Evolutionary conservation across 2,329 filamentous ascomycete species (phyloP), one percentile per base, ranked within the genome.

Genomic region (Aspergillus sp.): DNA sequence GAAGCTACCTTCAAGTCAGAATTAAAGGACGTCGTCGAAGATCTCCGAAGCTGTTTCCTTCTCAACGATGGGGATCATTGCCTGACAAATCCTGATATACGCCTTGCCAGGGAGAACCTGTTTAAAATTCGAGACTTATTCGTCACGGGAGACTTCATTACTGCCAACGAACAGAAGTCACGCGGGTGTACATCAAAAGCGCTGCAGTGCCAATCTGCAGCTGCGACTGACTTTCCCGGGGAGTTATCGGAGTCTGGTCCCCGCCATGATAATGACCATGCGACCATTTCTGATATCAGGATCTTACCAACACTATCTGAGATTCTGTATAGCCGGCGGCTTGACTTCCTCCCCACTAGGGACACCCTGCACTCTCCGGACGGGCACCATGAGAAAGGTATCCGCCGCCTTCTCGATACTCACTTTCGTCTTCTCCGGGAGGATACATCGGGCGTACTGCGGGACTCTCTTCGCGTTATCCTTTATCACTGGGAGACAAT

Each of bases 351-450:
- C 8, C 46, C 49, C 12, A 41, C 36, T 12, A 29, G 43, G 6
- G 28, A 46, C 28, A n/a, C 39, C 4, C 6, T 42, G 4, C 12
- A 33, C 12, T 38, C 35, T 26, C 35, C 30, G 5, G 6, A 7
- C 26, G 4, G 9, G 8, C 43, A 51, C 19, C 49, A 48, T 19
- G 36, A 48, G 29, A 27, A 33, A 12, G 49, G 49, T n/a, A 46
- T 51, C 30, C 41, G 41, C 27, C 41, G 46, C 9, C 46, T 51
- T 19, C 41, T 51, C 27, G 49, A 51, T 36, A 44, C 9, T 28
- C 49, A 51, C 10, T 51, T 51, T 27, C 49, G 49, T 19, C 38
- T 51, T 4, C 43, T 51, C 9, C 41, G 49, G 5, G 46, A 51
- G 27, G 49, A 51, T 42, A 51, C 49, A 8, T 48, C 49, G 1